These are phyloP conservation scores for Phialophora verrucosa DNA, from an alignment of 2,329 filamentous ascomycete species.

Conservation along the genomic window DNA sequence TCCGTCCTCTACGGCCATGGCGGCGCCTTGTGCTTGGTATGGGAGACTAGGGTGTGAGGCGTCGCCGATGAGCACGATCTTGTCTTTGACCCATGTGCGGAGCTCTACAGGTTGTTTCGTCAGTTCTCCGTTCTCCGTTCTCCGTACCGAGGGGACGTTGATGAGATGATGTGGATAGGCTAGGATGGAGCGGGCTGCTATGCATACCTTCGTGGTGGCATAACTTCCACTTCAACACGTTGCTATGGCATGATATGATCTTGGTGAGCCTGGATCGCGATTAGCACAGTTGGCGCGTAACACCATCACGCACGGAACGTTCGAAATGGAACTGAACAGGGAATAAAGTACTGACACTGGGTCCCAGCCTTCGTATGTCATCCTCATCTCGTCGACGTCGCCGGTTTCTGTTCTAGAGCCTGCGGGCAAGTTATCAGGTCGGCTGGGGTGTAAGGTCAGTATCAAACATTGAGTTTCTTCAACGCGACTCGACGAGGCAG, in stretches of 20 bases:
- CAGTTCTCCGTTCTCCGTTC: too few species aligned
- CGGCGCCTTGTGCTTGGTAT: slow-evolving; percentile 50
- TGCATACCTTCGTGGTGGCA: slow-evolving; percentile 22
- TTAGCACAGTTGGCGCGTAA: background rate
- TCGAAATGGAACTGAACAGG: background rate
- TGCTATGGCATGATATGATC: slow-evolving; percentile 25
- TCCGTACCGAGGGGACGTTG: too few species aligned
- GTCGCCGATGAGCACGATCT: slow-evolving; percentile 50
- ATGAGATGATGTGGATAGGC: background rate
- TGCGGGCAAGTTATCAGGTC: slow-evolving; percentile 21
- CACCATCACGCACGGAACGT: background rate
- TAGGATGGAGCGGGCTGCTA: too few species aligned
- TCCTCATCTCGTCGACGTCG: slow-evolving; percentile 18
- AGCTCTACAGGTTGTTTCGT: background rate
- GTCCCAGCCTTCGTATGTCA: slow-evolving; percentile 28
- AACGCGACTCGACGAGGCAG: too few species aligned
- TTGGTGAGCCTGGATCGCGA: slow-evolving; percentile 12
- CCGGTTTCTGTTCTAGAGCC: slow-evolving; percentile 14
- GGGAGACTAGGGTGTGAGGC: slow-evolving; percentile 47
- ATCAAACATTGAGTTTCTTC: too few species aligned
- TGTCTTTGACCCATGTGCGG: slow-evolving; percentile 41
- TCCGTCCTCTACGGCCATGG: slow-evolving; percentile 53
- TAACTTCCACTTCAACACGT: slow-evolving; percentile 27
- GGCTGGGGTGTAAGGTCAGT: background rate
- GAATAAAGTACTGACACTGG: slow-evolving; percentile 10